Evolutionary conservation across 2,329 filamentous ascomycete species (phyloP), one percentile per base, ranked within the genome.

Genomic region (Biscogniauxia marginata): DNA sequence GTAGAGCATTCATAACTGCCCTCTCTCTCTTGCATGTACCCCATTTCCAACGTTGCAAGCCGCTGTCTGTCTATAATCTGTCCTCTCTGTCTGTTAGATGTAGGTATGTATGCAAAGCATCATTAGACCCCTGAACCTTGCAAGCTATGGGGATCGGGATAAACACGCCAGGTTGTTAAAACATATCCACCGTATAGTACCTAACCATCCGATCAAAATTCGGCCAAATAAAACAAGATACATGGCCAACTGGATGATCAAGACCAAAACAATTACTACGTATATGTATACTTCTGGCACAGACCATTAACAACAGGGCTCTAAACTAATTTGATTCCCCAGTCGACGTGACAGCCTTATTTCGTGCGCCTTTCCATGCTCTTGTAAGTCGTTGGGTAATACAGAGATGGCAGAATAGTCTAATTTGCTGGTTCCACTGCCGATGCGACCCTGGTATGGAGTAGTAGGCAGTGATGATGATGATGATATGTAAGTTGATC

Each of bases 401-500:
- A 19, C 18, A 48, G 23, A 30, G n/a, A 49, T 9, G 44, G 20
- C 18, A 46, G n/a, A 22, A 18, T 46, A 34, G 21, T 43, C 21
- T 50, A 50, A 50, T 43, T 50, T 50, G 3, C n/a, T 20, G 20
- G 30, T 50, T 50, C 48, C 48, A 50, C 48, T 21, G 30, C 7
- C n/a, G 18, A 50, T 50, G 48, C 21, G 25, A 50, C 25, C 25
- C n/a, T n/a, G 48, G 22, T 39, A 39, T 16, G 30, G 30, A 39
- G 30, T n/a, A 16, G 13, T 39, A 16, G 20, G 13, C 30, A 6
- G 30, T 16, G 30, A 39, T 39, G 30, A 9, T 16, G 30, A 9
- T 39, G 30, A n/a, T 39, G 30, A 39, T 39, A n/a, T 16, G 13
- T 4, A 16, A 16, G 13, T 16, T 16, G 30, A 39, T 6, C 30